phyloP scores from a whole-genome alignment of 441 rosid genomes.

The Corymbia calophylla region DNA sequence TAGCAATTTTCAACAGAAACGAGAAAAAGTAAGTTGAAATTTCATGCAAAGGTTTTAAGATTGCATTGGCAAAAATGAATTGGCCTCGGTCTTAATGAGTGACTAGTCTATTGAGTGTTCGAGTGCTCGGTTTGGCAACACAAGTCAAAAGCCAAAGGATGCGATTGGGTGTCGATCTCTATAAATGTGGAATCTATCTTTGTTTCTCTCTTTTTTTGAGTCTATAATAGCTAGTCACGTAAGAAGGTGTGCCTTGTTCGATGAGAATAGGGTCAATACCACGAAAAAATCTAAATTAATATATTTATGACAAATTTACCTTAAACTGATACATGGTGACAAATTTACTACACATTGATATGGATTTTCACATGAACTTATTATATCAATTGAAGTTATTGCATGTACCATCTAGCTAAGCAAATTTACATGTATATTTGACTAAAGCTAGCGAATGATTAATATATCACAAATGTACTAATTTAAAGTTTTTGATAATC shows the following conservation, averaged over 20 bases:
- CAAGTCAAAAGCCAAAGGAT: background rate
- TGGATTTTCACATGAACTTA: background rate
- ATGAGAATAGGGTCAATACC: accelerated
- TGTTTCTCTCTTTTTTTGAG: background rate
- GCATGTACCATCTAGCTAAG: background rate
- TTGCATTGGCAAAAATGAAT: background rate
- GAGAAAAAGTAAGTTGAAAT: accelerated
- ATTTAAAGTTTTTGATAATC: too few species aligned
- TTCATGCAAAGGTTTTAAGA: accelerated
- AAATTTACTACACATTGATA: too few species aligned
- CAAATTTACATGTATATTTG: too few species aligned
- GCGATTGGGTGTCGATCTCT: accelerated
- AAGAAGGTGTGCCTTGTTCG: background rate
- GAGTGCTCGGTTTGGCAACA: accelerated
- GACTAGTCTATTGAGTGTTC: background rate
- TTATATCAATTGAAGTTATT: too few species aligned
- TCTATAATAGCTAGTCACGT: background rate
- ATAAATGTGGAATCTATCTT: background rate
- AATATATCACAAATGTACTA: background rate
- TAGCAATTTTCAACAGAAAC: accelerated
- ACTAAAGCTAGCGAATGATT: background rate
- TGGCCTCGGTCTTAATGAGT: background rate
- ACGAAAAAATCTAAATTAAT: too few species aligned
- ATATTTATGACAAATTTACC: too few species aligned
- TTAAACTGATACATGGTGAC: too few species aligned